Percentiles rank a stretch among this genome's conserved stretches.
Conservation (phyloP, 1,284 basidiomycete genomes). For the Nidula niveotomentosa region DNA sequence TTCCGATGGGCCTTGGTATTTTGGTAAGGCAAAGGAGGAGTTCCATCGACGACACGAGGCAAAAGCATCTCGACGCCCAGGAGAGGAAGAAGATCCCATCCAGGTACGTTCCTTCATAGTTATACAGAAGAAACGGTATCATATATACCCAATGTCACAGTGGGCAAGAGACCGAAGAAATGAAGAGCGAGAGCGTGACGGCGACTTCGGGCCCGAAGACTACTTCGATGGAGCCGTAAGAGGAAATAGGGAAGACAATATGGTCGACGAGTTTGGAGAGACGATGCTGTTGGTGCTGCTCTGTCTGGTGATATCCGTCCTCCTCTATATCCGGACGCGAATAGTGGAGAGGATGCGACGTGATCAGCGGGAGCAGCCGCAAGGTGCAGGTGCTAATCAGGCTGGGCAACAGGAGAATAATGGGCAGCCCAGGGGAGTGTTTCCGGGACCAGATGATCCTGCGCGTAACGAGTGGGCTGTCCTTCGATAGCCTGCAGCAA, state of each 20-base stretch:
- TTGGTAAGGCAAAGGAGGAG: slow-evolving; percentile 77
- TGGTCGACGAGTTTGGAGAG: slow-evolving; percentile 66
- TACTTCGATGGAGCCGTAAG: slow-evolving; percentile 72
- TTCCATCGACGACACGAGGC: slow-evolving; percentile 54
- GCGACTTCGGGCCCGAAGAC: slow-evolving; percentile 77
- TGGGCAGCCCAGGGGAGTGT: slow-evolving; percentile 40
- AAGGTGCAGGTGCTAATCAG: slow-evolving; percentile 18
- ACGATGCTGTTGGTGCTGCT: slow-evolving; percentile 69
- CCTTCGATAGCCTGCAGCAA: slow-evolving; percentile 37
- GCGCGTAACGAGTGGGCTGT: slow-evolving; percentile 67
- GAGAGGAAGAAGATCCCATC: slow-evolving; percentile 67
- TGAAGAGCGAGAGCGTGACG: slow-evolving; percentile 69
- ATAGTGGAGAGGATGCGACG: slow-evolving; percentile 68
- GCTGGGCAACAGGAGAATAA: slow-evolving; percentile 9
- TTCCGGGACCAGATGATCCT: slow-evolving; percentile 65
- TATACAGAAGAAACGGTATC: too few species aligned
- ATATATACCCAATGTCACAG: slow-evolving; percentile 28
- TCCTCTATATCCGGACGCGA: slow-evolving; percentile 72
- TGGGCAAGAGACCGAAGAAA: slow-evolving; percentile 76
- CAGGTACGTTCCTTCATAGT: slow-evolving; percentile 40
- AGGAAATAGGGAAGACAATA: slow-evolving; percentile 57
- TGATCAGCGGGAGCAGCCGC: slow-evolving; percentile 43
- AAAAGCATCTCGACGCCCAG: slow-evolving; percentile 27
- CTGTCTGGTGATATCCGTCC: slow-evolving; percentile 61
- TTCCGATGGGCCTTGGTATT: slow-evolving; percentile 64